Base-by-base conservation (phyloP, 2,329 filamentous ascomycete species). In the Xylaria sp. region DNA sequence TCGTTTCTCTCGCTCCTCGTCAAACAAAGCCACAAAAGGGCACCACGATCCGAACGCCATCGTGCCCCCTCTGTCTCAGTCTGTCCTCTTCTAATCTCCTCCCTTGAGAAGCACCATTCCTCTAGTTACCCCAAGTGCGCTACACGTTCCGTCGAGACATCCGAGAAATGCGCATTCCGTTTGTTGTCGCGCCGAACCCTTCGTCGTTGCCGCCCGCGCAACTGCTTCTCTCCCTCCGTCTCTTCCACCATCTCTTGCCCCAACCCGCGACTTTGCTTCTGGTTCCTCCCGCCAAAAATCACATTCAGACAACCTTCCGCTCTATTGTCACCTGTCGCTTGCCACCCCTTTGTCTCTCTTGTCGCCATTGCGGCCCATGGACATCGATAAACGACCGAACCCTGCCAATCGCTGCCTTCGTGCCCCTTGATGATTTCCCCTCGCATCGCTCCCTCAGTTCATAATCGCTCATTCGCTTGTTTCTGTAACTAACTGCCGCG, bases 71-170 rank as follows among this genome's bases (percentile, higher is more conserved):
- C n/a, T 57, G 54, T 58, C 55, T 58, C 47, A 58, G 29, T 31
- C 13, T 10, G 47, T 38, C 57, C 49, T 62, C 48, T 55, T 23
- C 31, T 41, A 55, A 57, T 66, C 17, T 54, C 54, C 59, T 68
- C 67, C 68, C 62, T 69, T 40, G 23, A 31, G 56, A 61, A 51
- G 60, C 61, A 60, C 65, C 70, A 72, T 73, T 73, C 71, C 62
- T 62, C n/a, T n/a, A n/a, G n/a, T 41, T 63, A 65, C 62, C 25
- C 27, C 7, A 43, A 33, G n/a, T 23, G 31, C 54, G 33, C 54
- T 31, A 41, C 25, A 43, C 27, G 35, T 40, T 47, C 41, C 23
- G 52, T 46, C 56, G 60, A 64, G 58, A 66, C 23, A 43, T 35
- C 25, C 19, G 23, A 62, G 60, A 59, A 65, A 67, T 43, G 62